Base-by-base conservation (phyloP, 441 rosid species). In the Gossypium lobatum region DNA sequence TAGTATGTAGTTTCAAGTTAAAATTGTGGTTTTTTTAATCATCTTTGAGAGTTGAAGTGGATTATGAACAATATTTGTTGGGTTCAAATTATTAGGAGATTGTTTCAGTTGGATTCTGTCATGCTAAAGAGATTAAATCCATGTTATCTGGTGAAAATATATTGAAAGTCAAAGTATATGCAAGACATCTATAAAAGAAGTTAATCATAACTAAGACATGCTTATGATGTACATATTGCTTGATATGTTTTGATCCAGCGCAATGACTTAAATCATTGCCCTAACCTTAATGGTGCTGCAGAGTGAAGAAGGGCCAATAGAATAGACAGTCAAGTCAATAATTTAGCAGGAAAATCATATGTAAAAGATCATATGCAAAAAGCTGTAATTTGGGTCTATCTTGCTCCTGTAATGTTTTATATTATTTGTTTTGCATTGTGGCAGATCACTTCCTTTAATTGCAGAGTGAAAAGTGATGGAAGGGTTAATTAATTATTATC, bases 161-260 rank as follows among this genome's bases (percentile, higher is more conserved):
- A 34, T 71, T 39, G 55, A 71, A 71, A 58, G 23, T 31, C 58
- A 28, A 37, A 26, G 60, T n/a, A 9, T 68, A 31, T 3, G 10
- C 11, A 21, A 3, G 70, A 65, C 23, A 39, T 37, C 69, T 34
- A 31, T 64, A 13, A 66, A 46, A 23, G 58, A 66, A 66, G 31
- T 31, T 67, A 67, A 67, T 46, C 6, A 21, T 67, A 48, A 67
- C n/a, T 25, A 25, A 16, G 71, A 23, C 71, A 46, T 68, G 58
- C 72, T 68, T 68, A n/a, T 68, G 46, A 50, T 68, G 42, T 58
- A 50, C 42, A 50, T 42, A 42, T 25, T 50, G 45, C 14, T 68
- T 50, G 45, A 50, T 39, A 28, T 50, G 45, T 67, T 50, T 48
- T 67, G n/a, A 50, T 25, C 23, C 9, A 3, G 59, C n/a, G 58